Conservation (phyloP, 1,139 yeast species). For the Blastobotrys persicus region DNA sequence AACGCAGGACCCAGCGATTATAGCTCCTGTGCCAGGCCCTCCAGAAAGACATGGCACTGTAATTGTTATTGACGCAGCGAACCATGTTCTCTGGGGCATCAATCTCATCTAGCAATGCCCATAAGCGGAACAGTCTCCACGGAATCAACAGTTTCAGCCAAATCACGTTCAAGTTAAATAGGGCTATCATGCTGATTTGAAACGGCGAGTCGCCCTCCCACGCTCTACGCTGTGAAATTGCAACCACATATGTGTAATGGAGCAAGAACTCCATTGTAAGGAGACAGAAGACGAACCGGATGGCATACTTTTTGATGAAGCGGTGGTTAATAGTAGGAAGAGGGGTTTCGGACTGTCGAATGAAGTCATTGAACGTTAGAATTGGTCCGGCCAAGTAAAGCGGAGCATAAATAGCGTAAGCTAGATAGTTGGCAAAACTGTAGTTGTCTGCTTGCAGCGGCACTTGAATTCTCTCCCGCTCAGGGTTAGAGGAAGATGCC, state of each 20-base stretch:
- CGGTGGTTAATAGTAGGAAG: slow-evolving; percentile 53
- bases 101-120: slow-evolving; percentile 87
- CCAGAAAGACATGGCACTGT: slow-evolving; percentile 93
- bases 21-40: slow-evolving; percentile 97
- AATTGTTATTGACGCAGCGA: slow-evolving; percentile 91
- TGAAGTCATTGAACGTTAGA: slow-evolving; percentile 84
- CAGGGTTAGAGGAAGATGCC: slow-evolving; percentile 40
- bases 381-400: slow-evolving; percentile 94
- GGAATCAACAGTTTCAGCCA: slow-evolving; percentile 92
- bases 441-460: slow-evolving; percentile 63
- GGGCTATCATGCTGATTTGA: slow-evolving; percentile 91
- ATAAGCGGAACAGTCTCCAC: slow-evolving; percentile 91
- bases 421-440: slow-evolving; percentile 58
- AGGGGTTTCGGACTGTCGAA: slow-evolving; percentile 56
- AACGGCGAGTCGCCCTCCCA: slow-evolving; percentile 91
- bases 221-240: slow-evolving; percentile 82
- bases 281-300: slow-evolving; percentile 68
- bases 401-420: slow-evolving; percentile 83
- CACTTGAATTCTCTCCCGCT: slow-evolving; percentile 64
- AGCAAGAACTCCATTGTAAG: slow-evolving; percentile 83
- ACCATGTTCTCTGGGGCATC: slow-evolving; percentile 99
- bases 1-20: slow-evolving; percentile 82
- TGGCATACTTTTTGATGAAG: slow-evolving; percentile 59
- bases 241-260: slow-evolving; percentile 89
- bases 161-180: slow-evolving; percentile 82